Conservation (phyloP, 2,329 filamentous ascomycete species). For the Ophiostoma sp. region DNA sequence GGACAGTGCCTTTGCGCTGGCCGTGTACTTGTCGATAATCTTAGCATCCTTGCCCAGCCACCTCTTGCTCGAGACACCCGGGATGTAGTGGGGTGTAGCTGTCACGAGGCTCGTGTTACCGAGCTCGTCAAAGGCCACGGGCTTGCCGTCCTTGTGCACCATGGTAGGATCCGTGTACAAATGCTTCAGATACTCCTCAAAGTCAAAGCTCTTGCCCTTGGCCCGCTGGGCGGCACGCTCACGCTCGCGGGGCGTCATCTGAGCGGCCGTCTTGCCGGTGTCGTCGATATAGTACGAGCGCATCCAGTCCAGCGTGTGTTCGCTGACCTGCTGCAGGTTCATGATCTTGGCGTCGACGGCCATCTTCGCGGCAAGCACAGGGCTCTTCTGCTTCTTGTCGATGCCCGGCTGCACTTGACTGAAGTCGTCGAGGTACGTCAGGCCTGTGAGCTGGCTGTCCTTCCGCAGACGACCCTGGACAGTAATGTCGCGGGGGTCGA, state of each 20-base stretch:
- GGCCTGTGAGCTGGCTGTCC: slow-evolving; percentile 60
- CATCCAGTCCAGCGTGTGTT: slow-evolving; percentile 50
- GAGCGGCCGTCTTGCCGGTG: slow-evolving; percentile 26
- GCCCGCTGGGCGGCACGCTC: slow-evolving; percentile 30
- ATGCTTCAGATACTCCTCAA: slow-evolving; percentile 29
- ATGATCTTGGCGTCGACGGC: slow-evolving; percentile 48
- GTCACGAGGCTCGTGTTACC: slow-evolving; percentile 44
- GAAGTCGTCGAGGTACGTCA: slow-evolving; percentile 75
- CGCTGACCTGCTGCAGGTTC: slow-evolving; percentile 54
- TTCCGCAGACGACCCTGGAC: slow-evolving; percentile 65
- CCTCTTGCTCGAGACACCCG: slow-evolving; percentile 40
- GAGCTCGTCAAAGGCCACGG: slow-evolving; percentile 24
- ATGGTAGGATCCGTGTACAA: slow-evolving; percentile 36
- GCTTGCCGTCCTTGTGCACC: slow-evolving; percentile 31
- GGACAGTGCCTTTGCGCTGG: slow-evolving; percentile 7
- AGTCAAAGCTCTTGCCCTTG: slow-evolving; percentile 14
- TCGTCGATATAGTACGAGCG: slow-evolving; percentile 31
- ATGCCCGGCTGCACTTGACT: slow-evolving; percentile 69
- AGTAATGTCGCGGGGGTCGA: slow-evolving; percentile 68
- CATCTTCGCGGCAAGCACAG: slow-evolving; percentile 37
- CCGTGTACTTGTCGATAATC: slow-evolving; percentile 9
- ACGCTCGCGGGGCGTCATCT: slow-evolving; percentile 28
- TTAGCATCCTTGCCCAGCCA: slow-evolving; percentile 13
- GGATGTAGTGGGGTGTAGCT: slow-evolving; percentile 47
- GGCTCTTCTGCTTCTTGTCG: slow-evolving; percentile 57